Percentiles rank a stretch among this genome's conserved stretches.
These are phyloP conservation scores for Plasmodium reichenowi DNA, from an alignment of 169 alveolate species.

Conservation along the genomic window DNA sequence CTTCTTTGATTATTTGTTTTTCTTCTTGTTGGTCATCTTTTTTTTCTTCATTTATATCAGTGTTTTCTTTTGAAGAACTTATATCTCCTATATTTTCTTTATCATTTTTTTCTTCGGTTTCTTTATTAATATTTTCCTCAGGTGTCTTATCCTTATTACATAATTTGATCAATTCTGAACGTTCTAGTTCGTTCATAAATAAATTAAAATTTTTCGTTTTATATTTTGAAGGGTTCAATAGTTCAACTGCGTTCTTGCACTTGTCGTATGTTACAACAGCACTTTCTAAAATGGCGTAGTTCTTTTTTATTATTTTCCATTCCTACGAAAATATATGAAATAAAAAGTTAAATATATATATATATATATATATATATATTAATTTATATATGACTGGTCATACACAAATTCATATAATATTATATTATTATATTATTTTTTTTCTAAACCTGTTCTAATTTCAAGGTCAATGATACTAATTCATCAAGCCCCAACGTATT, in stretches of 20 bases:
- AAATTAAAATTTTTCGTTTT: conserved; percentile 48
- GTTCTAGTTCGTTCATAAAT: conserved; percentile 61
- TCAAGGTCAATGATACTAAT: conserved; percentile 43
- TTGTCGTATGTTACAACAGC: conserved; percentile 67
- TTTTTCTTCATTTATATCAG: neutral
- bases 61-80: neutral
- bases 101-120: neutral
- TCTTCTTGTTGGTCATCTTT: neutral
- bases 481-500: conserved; percentile 59
- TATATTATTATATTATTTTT: neutral
- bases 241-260: conserved; percentile 63
- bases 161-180: conserved; percentile 51
- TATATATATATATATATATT: neutral
- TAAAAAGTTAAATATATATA: neutral
- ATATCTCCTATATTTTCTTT: conserved; percentile 16
- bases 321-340: conserved; percentile 20
- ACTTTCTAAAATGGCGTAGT: conserved; percentile 67
- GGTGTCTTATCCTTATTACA: conserved; percentile 9
- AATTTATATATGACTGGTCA: neutral
- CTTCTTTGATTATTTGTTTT: neutral
- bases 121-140: neutral
- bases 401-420: neutral
- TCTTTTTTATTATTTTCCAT: conserved; percentile 66
- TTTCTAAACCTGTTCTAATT: conserved; percentile 51
- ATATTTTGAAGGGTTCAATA: conserved; percentile 47